phyloP scores from a whole-genome alignment of 2,329 filamentous ascomycete species.

The Hypomyces perniciosus region DNA sequence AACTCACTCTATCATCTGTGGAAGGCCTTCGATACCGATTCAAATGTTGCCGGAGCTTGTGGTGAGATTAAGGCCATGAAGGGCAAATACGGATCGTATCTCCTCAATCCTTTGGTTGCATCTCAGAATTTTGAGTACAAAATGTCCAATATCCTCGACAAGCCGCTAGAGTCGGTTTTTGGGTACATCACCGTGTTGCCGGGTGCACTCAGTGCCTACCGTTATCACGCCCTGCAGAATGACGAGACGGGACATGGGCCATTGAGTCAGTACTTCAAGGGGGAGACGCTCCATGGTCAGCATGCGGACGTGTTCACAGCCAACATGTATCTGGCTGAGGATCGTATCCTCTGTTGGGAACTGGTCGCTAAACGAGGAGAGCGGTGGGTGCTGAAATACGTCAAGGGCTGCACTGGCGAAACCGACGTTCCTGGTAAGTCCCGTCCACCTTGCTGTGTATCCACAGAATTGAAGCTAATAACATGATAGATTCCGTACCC shows the following conservation, averaged over 20 bases:
- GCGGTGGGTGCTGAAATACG: constrained; percentile 96
- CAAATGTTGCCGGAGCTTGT: constrained; percentile 92
- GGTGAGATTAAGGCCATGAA: constrained; percentile 98
- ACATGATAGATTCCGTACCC: constrained; percentile 67
- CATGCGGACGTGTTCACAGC: constrained; percentile 96
- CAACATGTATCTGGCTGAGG: constrained; percentile 90
- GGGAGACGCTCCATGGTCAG: constrained; percentile 91
- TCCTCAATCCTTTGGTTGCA: constrained; percentile 90
- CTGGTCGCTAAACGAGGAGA: constrained; percentile 91
- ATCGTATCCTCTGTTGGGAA: constrained; percentile 90
- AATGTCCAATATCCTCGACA: constrained; percentile 98
- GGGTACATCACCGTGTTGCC: constrained; percentile 97
- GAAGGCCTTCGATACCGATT: constrained; percentile 98
- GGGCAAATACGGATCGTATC: constrained; percentile 71
- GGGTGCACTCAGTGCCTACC: constrained; percentile 88
- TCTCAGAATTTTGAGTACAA: constrained; percentile 99
- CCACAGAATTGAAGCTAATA: not conserved
- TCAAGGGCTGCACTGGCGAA: constrained; percentile 92
- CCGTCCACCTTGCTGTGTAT: not conserved
- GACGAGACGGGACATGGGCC: constrained; percentile 93
- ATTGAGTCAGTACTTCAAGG: constrained; percentile 97
- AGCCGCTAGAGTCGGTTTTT: constrained; percentile 93
- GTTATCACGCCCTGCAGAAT: constrained; percentile 93
- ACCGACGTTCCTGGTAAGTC: constrained; percentile 89
- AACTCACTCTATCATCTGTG: constrained; percentile 96